Evolutionary conservation across 148 eudicot genomes (phyloP).

Genomic region (Chenopodium formosanum): DNA sequence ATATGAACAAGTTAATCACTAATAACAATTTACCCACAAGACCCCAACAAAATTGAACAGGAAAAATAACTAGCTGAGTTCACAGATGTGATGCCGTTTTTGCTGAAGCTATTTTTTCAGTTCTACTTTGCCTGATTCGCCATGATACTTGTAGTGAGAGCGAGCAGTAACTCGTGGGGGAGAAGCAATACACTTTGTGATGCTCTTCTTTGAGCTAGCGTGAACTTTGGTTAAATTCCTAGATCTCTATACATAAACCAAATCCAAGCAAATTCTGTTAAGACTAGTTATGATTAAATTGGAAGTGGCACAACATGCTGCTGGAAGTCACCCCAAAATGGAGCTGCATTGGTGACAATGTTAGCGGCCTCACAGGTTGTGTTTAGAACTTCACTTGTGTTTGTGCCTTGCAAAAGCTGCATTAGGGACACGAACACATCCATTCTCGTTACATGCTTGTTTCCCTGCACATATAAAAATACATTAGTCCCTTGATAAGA

Average conservation of each 20-base stretch:
- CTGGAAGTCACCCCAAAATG: constrained; percentile 39
- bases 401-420: constrained; percentile 56
- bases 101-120: not conserved
- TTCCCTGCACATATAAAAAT: constrained; percentile 29
- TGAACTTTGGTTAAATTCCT: constrained; percentile 14
- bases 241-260: constrained; percentile 19
- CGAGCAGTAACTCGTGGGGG: not conserved
- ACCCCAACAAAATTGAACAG: constrained; percentile 8
- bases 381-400: constrained; percentile 26
- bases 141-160: not conserved
- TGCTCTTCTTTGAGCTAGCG: not conserved
- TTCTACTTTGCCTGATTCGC: not conserved
- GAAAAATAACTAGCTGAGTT: not conserved
- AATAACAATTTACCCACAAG: constrained; percentile 15
- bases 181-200: constrained; percentile 9
- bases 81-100: not conserved
- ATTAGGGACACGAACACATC: constrained; percentile 71
- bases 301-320: constrained; percentile 44
- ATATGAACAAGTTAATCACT: constrained; percentile 9
- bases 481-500: not conserved
- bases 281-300: constrained; percentile 8
- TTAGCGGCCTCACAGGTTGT: constrained; percentile 20
- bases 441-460: constrained; percentile 53
- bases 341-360: constrained; percentile 21
- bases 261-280: not conserved